Percentiles rank a stretch among this genome's conserved stretches.
Conservation (phyloP, 768 basidiomycete species). For the Zangia roseola region DNA sequence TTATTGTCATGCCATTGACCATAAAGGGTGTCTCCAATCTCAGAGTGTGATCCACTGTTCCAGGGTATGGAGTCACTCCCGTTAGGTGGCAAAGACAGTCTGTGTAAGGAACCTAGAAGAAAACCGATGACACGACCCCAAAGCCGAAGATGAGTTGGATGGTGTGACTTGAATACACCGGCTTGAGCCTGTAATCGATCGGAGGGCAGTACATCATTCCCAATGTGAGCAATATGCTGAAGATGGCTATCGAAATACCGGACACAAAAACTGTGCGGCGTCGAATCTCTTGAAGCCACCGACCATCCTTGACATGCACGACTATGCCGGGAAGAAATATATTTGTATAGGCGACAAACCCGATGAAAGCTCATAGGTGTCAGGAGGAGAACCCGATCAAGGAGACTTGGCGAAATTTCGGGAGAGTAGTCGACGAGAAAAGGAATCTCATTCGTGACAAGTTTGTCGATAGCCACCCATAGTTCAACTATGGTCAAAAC, state of each 20-base stretch:
- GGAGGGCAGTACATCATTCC: neutral
- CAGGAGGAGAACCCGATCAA: conserved; percentile 29
- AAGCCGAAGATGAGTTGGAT: conserved; percentile 32
- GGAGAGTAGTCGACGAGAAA: conserved; percentile 26
- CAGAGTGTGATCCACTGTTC: too few species aligned
- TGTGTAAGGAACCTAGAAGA: conserved; percentile 9
- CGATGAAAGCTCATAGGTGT: neutral
- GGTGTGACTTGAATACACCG: conserved; percentile 39
- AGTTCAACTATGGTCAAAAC: conserved; percentile 37
- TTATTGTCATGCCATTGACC: too few species aligned
- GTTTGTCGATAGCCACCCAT: conserved; percentile 33
- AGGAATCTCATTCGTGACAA: conserved; percentile 3
- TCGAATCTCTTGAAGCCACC: too few species aligned
- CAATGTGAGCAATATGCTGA: neutral
- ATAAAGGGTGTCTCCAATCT: too few species aligned
- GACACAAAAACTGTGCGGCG: too few species aligned
- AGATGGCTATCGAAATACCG: too few species aligned
- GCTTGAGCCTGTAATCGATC: too few species aligned
- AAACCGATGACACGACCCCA: conserved; percentile 39
- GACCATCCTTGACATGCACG: too few species aligned
- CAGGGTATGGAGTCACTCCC: too few species aligned
- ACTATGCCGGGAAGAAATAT: too few species aligned
- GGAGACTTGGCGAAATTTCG: conserved; percentile 19
- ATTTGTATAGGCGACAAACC: too few species aligned
- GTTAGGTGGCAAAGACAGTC: too few species aligned